Evolutionary conservation across 768 basidiomycete species (phyloP).

Genomic region (Lyophyllum semitale): DNA sequence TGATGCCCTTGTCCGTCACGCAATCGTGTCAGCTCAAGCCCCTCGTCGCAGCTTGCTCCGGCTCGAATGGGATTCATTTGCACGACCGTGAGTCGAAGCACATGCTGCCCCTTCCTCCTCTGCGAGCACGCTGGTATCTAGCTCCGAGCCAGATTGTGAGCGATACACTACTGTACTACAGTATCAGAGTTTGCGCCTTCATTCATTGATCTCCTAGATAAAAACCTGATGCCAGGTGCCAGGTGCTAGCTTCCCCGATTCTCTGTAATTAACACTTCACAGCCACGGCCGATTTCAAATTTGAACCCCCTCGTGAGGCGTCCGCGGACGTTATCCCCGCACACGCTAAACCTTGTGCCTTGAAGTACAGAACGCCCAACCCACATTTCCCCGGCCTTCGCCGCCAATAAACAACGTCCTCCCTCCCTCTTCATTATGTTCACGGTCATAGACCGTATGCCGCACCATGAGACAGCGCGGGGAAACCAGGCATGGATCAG

Average conservation of each 20-base stretch:
- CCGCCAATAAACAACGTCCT: not conserved
- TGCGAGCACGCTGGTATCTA: not conserved
- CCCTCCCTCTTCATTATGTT: not conserved
- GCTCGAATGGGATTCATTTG: not conserved
- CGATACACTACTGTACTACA: too few species aligned
- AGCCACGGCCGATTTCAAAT: not conserved
- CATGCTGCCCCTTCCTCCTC: not conserved
- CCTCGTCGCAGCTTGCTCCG: not conserved
- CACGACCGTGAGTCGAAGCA: not conserved
- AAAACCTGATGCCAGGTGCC: not conserved
- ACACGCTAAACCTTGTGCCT: not conserved
- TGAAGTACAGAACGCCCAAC: not conserved
- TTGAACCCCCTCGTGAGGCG: not conserved
- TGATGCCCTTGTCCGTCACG: not conserved
- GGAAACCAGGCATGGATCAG: too few species aligned
- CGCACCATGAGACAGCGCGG: too few species aligned
- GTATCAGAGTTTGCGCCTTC: not conserved
- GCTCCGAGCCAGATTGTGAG: not conserved
- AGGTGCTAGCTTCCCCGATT: not conserved
- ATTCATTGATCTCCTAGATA: not conserved
- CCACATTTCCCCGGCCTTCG: not conserved
- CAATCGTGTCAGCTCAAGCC: not conserved
- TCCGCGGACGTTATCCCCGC: not conserved
- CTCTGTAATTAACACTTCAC: not conserved
- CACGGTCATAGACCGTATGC: too few species aligned